Base-by-base conservation (phyloP, 192 early-diverging fungal genomes). In the Lunasporangiospora selenospora region DNA sequence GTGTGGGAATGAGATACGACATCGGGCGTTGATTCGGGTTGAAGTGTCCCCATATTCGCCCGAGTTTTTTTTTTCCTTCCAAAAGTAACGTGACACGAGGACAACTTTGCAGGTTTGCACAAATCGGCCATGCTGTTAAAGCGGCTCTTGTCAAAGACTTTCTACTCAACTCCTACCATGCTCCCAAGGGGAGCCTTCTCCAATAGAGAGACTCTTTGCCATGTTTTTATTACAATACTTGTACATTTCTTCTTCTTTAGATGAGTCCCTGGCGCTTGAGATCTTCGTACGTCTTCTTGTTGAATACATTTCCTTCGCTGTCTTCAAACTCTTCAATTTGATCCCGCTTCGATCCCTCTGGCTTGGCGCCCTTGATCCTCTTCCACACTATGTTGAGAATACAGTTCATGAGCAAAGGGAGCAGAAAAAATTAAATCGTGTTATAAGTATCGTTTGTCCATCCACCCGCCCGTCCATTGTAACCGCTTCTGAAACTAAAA, bases 261-360 rank as follows among this genome's bases (percentile, higher is more conserved):
- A 93, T 80, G 51, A 93, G 81, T 1, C 92, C 92, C 57, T 93
- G 92, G 32, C 90, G 84, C 76, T 91, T 92, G 24, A 93, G 84
- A 76, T 93, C 92, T 53, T 91, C 81, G 60, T 88, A 94, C 1
- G 88, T 93, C 80, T 94, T 94, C 56, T 91, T 92, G 77, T 90
- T 93, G 53, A 90, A 92, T 41, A 94, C 91, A 52, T 94, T 93
- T 64, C 92, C 92, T 53, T 91, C 90, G 13, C 61, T 75, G 49
- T 94, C 91, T 67, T 94, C 91, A 63, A 85, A 94, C 67, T 99
- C 97, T 70, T 99, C 97, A 75, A 95, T 87, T 8, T 83, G 82
- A 56, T 98, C 97, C 6, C 82, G 76, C 66, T 91, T 92, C 43
- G 83, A 81, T 1, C 83, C 79, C 44, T 87, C 89, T 1, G 77